Conservation (phyloP, 495 filamentous ascomycete species). For the Beverwykella pulmonaria region DNA sequence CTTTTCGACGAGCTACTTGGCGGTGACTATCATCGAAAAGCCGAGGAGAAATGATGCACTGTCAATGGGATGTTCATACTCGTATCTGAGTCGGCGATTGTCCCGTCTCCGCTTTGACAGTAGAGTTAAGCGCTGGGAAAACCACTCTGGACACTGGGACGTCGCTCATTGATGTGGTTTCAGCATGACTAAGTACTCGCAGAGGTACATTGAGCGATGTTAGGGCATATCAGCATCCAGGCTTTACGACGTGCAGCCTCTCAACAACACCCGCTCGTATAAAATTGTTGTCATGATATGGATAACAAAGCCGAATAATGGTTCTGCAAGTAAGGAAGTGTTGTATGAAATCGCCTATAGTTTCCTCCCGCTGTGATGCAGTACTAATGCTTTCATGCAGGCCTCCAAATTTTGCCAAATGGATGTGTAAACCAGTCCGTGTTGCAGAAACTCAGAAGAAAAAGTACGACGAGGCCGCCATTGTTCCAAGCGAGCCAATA, state of each 20-base stretch:
- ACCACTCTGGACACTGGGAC: background rate
- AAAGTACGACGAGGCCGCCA: background rate
- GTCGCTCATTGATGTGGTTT: slow-evolving; percentile 18
- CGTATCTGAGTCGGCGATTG: slow-evolving; percentile 1
- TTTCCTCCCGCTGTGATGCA: slow-evolving; percentile 8
- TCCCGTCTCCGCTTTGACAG: background rate
- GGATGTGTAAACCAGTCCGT: background rate
- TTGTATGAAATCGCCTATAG: background rate
- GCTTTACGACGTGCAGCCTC: background rate
- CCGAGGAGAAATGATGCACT: background rate
- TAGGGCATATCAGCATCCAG: background rate
- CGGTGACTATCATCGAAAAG: slow-evolving; percentile 3
- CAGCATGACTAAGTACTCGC: slow-evolving; percentile 15
- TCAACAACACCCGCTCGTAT: slow-evolving; percentile 3
- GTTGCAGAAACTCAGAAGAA: background rate
- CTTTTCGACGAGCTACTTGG: background rate
- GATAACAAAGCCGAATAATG: slow-evolving; percentile 4
- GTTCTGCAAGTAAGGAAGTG: slow-evolving; percentile 3
- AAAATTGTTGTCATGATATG: slow-evolving; percentile 27
- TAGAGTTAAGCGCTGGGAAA: background rate
- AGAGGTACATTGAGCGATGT: background rate
- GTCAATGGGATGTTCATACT: background rate
- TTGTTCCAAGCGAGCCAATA: slow-evolving; percentile 24
- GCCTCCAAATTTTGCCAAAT: slow-evolving; percentile 2
- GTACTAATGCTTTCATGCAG: slow-evolving; percentile 1